Base-by-base conservation (phyloP, 768 basidiomycete genomes). In the Suillus occidentalis region DNA sequence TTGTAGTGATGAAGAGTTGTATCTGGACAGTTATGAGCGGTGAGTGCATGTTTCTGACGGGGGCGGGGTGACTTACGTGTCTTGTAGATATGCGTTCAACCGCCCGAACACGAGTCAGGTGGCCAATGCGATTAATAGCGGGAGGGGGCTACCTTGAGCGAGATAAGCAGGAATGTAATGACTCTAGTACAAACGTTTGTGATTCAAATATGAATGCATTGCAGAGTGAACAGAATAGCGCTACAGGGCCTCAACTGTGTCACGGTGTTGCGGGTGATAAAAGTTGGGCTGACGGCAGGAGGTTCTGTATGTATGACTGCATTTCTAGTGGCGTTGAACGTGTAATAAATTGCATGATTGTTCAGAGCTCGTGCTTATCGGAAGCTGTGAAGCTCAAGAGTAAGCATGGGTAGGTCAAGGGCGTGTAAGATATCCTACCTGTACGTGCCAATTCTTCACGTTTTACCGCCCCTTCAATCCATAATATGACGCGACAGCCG, bases 361-460 rank as follows among this genome's bases (percentile, higher is more conserved):
- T 89, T 0, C 96, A 95, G 14, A 98, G 83, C 74, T 95, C 96
- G 47, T n/a, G 94, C 96, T 66, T 92, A 88, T 40, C 92, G 89
- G 98, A 85, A 18, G 93, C 96, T 97, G 53, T 39, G 68, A 45
- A 45, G n/a, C n/a, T n/a, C n/a, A n/a, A n/a, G 43, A 9, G 9
- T 12, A 2, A 37, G 43, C 9, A n/a, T 45, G 45, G n/a, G 8
- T 20, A 20, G 43, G 18, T 20, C 16, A 18, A 14, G 18, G 14
- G 40, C 40, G 16, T 42, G 40, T 7, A 7, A 42, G 16, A 42
- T 6, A 12, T 37, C 37, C 37, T 37, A 36, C 34, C 16, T 43
- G 18, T 18, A 43, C 42, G 42, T 43, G 42, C 18, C 42, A 43
- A 20, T 43, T 18, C 7, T 43, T 43, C 40, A 16, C 40, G 18